phyloP scores from a whole-genome alignment of 1,139 yeast genomes.

The Saccharomyces hybrid region DNA sequence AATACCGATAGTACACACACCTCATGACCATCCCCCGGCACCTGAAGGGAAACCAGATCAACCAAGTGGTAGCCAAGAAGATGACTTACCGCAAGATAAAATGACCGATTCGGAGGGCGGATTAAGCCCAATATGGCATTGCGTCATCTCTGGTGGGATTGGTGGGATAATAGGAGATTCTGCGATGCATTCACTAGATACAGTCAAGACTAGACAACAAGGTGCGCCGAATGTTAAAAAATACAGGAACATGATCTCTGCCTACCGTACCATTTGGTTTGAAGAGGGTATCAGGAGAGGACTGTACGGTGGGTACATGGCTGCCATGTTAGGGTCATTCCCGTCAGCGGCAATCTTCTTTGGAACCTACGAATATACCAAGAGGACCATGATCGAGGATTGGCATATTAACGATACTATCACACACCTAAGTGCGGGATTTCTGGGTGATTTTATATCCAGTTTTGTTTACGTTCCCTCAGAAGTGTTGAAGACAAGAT shows the following conservation, averaged over 20 bases:
- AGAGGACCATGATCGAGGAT: slow-evolving; percentile 59
- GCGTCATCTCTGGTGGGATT: slow-evolving; percentile 82
- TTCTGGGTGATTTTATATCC: slow-evolving; percentile 83
- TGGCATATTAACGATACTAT: slow-evolving; percentile 68
- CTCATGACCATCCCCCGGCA: slow-evolving; percentile 14
- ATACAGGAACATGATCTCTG: slow-evolving; percentile 60
- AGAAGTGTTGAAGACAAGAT: slow-evolving; percentile 87
- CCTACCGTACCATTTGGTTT: slow-evolving; percentile 59
- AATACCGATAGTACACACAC: slow-evolving; percentile 24
- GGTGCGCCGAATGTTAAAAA: slow-evolving; percentile 68
- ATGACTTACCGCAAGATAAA: background rate
- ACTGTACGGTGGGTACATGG: slow-evolving; percentile 82
- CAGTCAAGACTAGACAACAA: slow-evolving; percentile 94
- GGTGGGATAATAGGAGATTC: slow-evolving; percentile 95
- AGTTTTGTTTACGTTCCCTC: slow-evolving; percentile 94
- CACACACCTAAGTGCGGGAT: slow-evolving; percentile 77
- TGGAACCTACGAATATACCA: slow-evolving; percentile 77
- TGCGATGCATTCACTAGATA: slow-evolving; percentile 89
- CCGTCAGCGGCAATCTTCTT: slow-evolving; percentile 93
- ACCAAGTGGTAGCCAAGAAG: slow-evolving; percentile 6
- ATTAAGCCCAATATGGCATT: slow-evolving; percentile 44
- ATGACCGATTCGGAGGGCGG: background rate
- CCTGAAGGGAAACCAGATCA: slow-evolving; percentile 6
- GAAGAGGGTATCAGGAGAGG: slow-evolving; percentile 87
- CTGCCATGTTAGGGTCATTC: slow-evolving; percentile 84